phyloP scores from a whole-genome alignment of 2,329 filamentous ascomycete genomes.

The Beauveria sp. region DNA sequence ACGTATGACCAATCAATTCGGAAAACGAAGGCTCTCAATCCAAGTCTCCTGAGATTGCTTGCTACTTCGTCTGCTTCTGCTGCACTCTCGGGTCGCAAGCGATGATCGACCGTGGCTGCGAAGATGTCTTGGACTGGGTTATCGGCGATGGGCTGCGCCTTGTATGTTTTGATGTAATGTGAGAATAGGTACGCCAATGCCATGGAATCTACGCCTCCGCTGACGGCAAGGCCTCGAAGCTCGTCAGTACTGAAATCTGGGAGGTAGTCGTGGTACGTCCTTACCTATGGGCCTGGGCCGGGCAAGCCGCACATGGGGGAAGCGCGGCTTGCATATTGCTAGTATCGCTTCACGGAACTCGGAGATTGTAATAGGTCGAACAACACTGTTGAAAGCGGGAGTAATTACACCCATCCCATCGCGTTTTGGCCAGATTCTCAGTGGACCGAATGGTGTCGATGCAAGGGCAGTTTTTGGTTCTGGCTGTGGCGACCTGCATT shows the following conservation, averaged over 20 bases:
- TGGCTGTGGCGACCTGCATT: neutral
- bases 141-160: constrained; percentile 34
- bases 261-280: constrained; percentile 10
- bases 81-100: constrained; percentile 43
- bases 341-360: constrained; percentile 42
- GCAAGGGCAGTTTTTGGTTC: neutral
- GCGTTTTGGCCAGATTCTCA: neutral
- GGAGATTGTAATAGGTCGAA: constrained; percentile 28
- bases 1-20: constrained; percentile 40
- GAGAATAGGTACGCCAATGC: constrained; percentile 72
- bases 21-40: constrained; percentile 20
- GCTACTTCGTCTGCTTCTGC: constrained; percentile 44
- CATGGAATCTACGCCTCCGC: constrained; percentile 97
- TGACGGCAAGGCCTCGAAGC: constrained; percentile 64
- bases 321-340: constrained; percentile 42
- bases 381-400: constrained; percentile 29
- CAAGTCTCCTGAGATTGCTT: constrained; percentile 30
- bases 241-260: neutral
- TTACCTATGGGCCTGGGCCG: constrained; percentile 35
- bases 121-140: constrained; percentile 34
- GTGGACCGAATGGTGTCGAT: neutral
- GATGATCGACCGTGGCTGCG: constrained; percentile 51
- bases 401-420: constrained; percentile 26
- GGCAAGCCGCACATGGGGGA: constrained; percentile 30
- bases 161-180: constrained; percentile 29